Evolutionary conservation across 2,329 filamentous ascomycete genomes (phyloP).

Genomic region (Pyricularia grisea): DNA sequence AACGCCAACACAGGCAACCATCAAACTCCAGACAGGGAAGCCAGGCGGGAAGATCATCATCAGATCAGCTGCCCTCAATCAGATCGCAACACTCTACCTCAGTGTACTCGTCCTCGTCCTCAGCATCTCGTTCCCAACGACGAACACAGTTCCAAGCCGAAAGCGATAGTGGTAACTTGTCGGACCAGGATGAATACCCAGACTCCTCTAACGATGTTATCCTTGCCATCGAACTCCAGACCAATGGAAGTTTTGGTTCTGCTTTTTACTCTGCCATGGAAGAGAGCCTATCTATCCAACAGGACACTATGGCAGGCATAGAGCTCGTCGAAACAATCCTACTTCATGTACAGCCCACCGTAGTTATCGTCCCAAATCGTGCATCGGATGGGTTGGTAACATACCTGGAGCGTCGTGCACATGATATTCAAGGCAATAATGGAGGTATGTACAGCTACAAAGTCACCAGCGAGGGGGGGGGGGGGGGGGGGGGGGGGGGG

Average conservation of each 20-base stretch:
- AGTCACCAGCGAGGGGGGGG: slow-evolving; percentile 6
- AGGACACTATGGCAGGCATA: slow-evolving; percentile 64
- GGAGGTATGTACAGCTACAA: slow-evolving; percentile 10
- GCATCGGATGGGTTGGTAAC: slow-evolving; percentile 30
- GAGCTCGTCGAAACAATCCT: slow-evolving; percentile 57
- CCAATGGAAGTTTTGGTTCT: slow-evolving; percentile 67
- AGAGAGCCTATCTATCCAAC: slow-evolving; percentile 63
- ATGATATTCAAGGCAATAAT: slow-evolving; percentile 19
- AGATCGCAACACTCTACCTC: neutral
- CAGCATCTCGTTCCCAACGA: neutral
- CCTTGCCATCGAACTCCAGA: slow-evolving; percentile 69
- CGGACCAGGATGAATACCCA: slow-evolving; percentile 9
- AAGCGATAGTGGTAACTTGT: neutral
- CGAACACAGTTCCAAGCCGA: neutral
- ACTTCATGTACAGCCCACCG: slow-evolving; percentile 43
- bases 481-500: too few relatives aligned
- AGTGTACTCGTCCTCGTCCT: neutral
- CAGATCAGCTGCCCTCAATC: neutral
- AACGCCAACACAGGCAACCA: neutral
- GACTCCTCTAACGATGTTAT: slow-evolving; percentile 54
- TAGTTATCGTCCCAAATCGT: slow-evolving; percentile 40
- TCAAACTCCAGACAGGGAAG: neutral
- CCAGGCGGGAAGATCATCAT: neutral
- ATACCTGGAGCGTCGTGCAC: slow-evolving; percentile 23
- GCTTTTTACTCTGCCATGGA: slow-evolving; percentile 69